These are phyloP conservation scores for Botrytis fabae DNA, from an alignment of 2,329 filamentous ascomycete genomes.

Conservation along the genomic window DNA sequence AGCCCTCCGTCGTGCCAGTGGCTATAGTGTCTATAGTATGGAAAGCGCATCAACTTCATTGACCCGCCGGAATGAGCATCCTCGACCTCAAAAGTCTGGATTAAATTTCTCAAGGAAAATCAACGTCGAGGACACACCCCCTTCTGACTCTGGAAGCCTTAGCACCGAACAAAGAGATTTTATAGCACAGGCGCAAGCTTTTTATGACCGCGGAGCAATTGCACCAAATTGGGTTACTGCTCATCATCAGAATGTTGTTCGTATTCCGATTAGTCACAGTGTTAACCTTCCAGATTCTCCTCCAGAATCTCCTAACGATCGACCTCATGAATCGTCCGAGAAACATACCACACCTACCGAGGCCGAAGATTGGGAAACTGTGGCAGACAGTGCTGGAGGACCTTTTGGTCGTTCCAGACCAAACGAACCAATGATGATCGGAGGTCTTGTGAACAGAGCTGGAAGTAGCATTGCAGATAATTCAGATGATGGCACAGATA, in stretches of 20 bases:
- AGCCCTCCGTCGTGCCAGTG: constrained; percentile 37
- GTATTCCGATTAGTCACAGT: constrained; percentile 32
- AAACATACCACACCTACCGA: constrained; percentile 12
- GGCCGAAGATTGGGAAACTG: constrained; percentile 40
- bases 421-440: constrained; percentile 26
- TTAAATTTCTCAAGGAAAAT: constrained; percentile 25
- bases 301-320: constrained; percentile 26
- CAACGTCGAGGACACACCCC: constrained; percentile 24
- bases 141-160: constrained; percentile 21
- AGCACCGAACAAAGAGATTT: constrained; percentile 19
- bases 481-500: constrained; percentile 31
- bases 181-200: constrained; percentile 26
- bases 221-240: constrained; percentile 30
- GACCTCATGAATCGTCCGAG: constrained; percentile 3
- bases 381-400: constrained; percentile 33
- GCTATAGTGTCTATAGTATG: constrained; percentile 33
- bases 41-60: constrained; percentile 31
- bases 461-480: constrained; percentile 39
- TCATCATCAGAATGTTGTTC: constrained; percentile 30
- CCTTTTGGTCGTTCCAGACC: constrained; percentile 14
- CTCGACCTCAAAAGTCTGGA: constrained; percentile 23
- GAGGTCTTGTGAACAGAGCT: constrained; percentile 29
- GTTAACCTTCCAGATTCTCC: constrained; percentile 27
- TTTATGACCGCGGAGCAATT: constrained; percentile 35
- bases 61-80: constrained; percentile 23